Evolutionary conservation across 164 flowering plant genomes (phyloP).

Genomic region (Umbilicus rupestris): DNA sequence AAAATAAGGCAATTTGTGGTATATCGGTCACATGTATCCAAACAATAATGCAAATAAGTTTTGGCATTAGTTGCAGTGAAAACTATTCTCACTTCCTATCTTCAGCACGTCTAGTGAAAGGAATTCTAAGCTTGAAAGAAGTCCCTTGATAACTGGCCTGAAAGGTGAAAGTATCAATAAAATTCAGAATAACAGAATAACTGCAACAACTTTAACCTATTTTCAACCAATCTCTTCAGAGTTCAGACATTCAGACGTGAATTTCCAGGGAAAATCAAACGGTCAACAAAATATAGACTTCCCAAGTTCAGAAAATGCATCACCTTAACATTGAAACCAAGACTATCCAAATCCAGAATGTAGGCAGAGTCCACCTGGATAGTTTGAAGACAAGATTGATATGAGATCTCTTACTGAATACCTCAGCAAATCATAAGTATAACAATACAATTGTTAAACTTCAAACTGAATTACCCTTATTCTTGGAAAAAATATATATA

Average conservation of each 20-base stretch:
- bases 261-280: not conserved
- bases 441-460: not conserved
- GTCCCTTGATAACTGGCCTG: slow-evolving; percentile 71
- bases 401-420: not conserved
- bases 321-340: slow-evolving; percentile 93
- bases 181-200: not conserved
- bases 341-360: slow-evolving; percentile 84
- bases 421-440: not conserved
- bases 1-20: not conserved
- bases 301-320: slow-evolving; percentile 1
- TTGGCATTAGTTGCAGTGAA: not conserved
- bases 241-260: not conserved
- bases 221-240: too few species aligned
- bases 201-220: not conserved
- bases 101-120: slow-evolving; percentile 81
- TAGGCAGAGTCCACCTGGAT: slow-evolving; percentile 79
- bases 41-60: not conserved
- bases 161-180: slow-evolving; percentile 3
- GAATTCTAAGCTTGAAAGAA: slow-evolving; percentile 76
- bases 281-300: not conserved
- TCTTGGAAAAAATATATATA: not conserved
- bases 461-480: not conserved
- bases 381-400: not conserved
- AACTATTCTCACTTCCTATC: slow-evolving; percentile 66
- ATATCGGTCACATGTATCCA: not conserved